Evolutionary conservation across 495 filamentous ascomycete species (phyloP), one percentile per base, ranked within the genome.

Genomic region (Amorphotheca resinae): DNA sequence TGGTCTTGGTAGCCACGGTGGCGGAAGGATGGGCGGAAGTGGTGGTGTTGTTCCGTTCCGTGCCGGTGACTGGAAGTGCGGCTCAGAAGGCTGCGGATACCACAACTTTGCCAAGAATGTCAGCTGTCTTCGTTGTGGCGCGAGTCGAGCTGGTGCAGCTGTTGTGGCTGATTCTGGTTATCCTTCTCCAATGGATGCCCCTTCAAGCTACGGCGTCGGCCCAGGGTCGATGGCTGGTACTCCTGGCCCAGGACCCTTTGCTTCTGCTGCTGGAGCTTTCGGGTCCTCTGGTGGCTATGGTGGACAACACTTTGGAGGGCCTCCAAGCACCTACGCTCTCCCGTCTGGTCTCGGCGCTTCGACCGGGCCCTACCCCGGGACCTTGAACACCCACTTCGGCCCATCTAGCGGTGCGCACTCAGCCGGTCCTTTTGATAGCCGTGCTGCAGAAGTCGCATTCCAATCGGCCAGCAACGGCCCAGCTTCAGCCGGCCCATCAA

Each of bases 71-170:
- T 98, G 91, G 91, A 95, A 95, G 59, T 98, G 91, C 60, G 91
- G 91, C 34, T 88, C 87, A 28, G 89, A 95, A 56, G 87, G 87
- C n/a, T 98, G 91, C 59, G 86, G 84, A 23, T 98, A 98, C 55
- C 91, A 98, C 64, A 98, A 98, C 63, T 98, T 98, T 56, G 91
- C 91, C 33, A 98, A 98, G 73, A 98, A 98, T 57, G 89, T 95
- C 49, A 91, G 84, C 60, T 98, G 91, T 62, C 73, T 98, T 41
- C 84, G 91, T 41, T 98, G 91, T 55, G 91, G 91, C 55, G 93
- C 87, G 17, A 91, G 87, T 59, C 85, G 91, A 52, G 87, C 87
- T 40, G 82, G 82, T 41, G 91, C 91, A 41, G 87, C 88, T 20
- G 82, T 96, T 12, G 87, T 95, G 42, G 88, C 88, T 21, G 91